A percentile compares a stretch with the other conserved stretches of the same genome.
Conservation (phyloP, 2,329 filamentous ascomycete genomes). For the Calonectria pteridis region DNA sequence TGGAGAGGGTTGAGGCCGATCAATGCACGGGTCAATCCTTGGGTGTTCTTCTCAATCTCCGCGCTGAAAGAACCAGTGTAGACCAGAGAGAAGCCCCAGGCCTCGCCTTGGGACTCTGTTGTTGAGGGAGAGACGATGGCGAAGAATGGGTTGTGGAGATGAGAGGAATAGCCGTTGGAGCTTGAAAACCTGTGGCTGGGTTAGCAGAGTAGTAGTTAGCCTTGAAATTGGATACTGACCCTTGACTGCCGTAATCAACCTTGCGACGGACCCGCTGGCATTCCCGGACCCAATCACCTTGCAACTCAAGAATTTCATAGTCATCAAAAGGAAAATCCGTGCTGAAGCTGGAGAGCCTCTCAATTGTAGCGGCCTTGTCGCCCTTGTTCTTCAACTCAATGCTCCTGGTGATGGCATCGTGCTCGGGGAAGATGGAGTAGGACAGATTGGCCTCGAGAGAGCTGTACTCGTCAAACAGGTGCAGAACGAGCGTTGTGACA, state of each 20-base stretch:
- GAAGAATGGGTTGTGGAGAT: conserved; percentile 75
- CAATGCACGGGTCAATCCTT: conserved; percentile 70
- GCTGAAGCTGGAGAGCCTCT: conserved; percentile 71
- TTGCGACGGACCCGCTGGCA: conserved; percentile 65
- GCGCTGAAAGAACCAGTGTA: conserved; percentile 74
- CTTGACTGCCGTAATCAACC: conserved; percentile 68
- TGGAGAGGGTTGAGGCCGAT: conserved; percentile 73
- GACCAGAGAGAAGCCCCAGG: conserved; percentile 74
- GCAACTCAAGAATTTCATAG: conserved; percentile 71
- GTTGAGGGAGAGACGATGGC: conserved; percentile 67
- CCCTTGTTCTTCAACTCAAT: conserved; percentile 73
- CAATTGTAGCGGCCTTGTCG: conserved; percentile 62
- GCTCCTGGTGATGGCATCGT: conserved; percentile 72
- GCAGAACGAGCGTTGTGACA: conserved; percentile 70
- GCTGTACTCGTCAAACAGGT: conserved; percentile 70
- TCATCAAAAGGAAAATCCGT: conserved; percentile 71
- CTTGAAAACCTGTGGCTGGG: conserved; percentile 65
- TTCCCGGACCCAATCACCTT: conserved; percentile 74
- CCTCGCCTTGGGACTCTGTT: conserved; percentile 71
- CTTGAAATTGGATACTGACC: conserved; percentile 52
- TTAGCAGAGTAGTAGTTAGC: not conserved
- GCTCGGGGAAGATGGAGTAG: conserved; percentile 73
- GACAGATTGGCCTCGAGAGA: conserved; percentile 68
- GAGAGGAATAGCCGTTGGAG: conserved; percentile 71
- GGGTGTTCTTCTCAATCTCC: conserved; percentile 72